These are phyloP conservation scores for Hemisphaericaspora lyxosophila DNA, from an alignment of 1,139 yeast genomes.

Conservation along the genomic window DNA sequence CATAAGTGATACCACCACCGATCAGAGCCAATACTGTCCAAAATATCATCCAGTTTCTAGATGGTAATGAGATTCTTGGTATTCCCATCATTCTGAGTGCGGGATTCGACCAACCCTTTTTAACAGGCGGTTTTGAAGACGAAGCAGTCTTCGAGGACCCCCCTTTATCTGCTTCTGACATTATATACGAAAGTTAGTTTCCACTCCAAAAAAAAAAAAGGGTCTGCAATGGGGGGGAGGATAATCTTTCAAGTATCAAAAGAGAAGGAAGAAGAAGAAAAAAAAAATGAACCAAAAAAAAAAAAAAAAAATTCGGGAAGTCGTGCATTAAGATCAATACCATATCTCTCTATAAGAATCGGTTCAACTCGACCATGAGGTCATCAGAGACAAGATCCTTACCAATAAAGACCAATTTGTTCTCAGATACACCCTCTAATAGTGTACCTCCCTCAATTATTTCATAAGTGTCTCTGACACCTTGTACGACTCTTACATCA, in stretches of 20 bases:
- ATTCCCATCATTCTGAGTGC: slow-evolving; percentile 89
- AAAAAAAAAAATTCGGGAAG: neutral
- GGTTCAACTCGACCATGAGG: slow-evolving; percentile 25
- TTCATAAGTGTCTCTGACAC: slow-evolving; percentile 91
- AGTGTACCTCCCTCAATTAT: slow-evolving; percentile 53
- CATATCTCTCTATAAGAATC: slow-evolving; percentile 12
- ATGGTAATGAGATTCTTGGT: slow-evolving; percentile 73
- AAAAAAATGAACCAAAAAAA: too few relatives aligned
- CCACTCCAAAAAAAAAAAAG: neutral
- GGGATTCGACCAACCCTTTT: slow-evolving; percentile 73
- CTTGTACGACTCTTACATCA: slow-evolving; percentile 75
- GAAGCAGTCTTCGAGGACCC: slow-evolving; percentile 2
- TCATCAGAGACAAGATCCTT: slow-evolving; percentile 48
- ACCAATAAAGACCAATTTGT: slow-evolving; percentile 81
- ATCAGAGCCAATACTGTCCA: slow-evolving; percentile 68
- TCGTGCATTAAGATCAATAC: neutral
- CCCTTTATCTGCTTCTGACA: slow-evolving; percentile 5
- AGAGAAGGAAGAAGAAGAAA: too few relatives aligned
- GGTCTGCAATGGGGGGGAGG: neutral
- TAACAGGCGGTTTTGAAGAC: slow-evolving; percentile 15
- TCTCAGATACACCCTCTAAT: slow-evolving; percentile 35
- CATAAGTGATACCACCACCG: slow-evolving; percentile 76
- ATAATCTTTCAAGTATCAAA: neutral
- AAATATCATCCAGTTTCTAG: slow-evolving; percentile 91
- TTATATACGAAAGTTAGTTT: neutral